Conservation (phyloP, 2,329 filamentous ascomycete genomes). For the Biscogniauxia mediterranea region DNA sequence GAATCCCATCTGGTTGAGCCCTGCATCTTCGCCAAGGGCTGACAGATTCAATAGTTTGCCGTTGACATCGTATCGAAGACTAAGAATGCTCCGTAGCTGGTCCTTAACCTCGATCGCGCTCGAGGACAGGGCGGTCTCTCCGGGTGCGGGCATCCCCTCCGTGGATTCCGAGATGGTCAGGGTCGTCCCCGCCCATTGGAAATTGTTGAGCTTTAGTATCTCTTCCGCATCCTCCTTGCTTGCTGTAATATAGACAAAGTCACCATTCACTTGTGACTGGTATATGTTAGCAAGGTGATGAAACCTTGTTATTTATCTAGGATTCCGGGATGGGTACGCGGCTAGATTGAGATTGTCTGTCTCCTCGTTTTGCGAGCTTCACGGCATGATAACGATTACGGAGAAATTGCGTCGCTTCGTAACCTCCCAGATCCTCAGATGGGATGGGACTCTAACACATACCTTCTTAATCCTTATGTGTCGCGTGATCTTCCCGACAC, state of each 20-base stretch:
- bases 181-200: constrained; percentile 63
- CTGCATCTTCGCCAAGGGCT: constrained; percentile 68
- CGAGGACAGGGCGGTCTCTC: constrained; percentile 42
- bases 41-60: constrained; percentile 81
- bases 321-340: constrained; percentile 38
- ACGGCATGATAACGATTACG: constrained; percentile 39
- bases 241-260: constrained; percentile 66
- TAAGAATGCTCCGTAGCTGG: constrained; percentile 69
- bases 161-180: constrained; percentile 54
- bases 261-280: constrained; percentile 68
- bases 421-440: constrained; percentile 43
- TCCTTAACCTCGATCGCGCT: constrained; percentile 61
- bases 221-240: constrained; percentile 62
- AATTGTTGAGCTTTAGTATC: constrained; percentile 66
- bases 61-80: constrained; percentile 67
- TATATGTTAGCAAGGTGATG: constrained; percentile 64
- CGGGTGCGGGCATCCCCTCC: constrained; percentile 43
- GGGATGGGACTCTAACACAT: constrained; percentile 52
- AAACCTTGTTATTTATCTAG: constrained; percentile 40
- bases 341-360: constrained; percentile 36
- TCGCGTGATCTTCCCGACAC: constrained; percentile 49
- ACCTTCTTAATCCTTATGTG: constrained; percentile 72
- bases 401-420: constrained; percentile 39
- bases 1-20: constrained; percentile 71
- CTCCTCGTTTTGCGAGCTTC: constrained; percentile 40